Evolutionary conservation across 805 yeast genomes (phyloP).

Genomic region (Barnettozyma populi): DNA sequence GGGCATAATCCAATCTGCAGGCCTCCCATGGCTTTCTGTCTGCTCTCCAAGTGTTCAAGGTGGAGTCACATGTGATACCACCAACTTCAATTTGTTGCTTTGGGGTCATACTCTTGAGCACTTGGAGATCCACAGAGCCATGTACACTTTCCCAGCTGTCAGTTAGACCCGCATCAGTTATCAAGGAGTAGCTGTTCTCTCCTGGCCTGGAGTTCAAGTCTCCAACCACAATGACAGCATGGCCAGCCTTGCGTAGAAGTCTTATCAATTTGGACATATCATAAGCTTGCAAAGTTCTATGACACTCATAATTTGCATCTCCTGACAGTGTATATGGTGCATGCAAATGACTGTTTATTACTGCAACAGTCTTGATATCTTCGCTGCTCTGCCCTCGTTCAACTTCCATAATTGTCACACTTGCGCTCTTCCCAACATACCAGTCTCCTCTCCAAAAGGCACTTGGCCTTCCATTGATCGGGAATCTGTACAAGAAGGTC

Average conservation of each 20-base stretch:
- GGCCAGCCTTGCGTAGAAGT: conserved; percentile 63
- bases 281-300: conserved; percentile 95
- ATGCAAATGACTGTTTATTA: conserved; percentile 92
- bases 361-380: conserved; percentile 55
- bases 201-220: conserved; percentile 90
- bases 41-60: conserved; percentile 79
- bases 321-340: conserved; percentile 86
- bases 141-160: conserved; percentile 81
- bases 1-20: conserved; percentile 84
- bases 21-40: conserved; percentile 35
- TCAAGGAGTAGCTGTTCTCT: conserved; percentile 70
- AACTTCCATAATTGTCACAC: conserved; percentile 59
- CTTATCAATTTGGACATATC: conserved; percentile 69
- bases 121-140: conserved; percentile 39
- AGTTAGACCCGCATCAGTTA: conserved; percentile 59
- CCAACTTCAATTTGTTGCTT: conserved; percentile 61
- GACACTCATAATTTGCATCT: conserved; percentile 86
- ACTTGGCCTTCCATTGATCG: conserved; percentile 89
- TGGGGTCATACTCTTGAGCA: conserved; percentile 44
- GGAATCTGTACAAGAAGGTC: conserved; percentile 77
- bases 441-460: conserved; percentile 96
- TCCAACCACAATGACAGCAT: conserved; percentile 85
- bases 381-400: conserved; percentile 18
- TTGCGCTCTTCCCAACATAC: conserved; percentile 90
- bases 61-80: conserved; percentile 89